Evolutionary conservation across 352 stramenopile species (phyloP).

Genomic region (Phytopythium chamaehyphon): DNA sequence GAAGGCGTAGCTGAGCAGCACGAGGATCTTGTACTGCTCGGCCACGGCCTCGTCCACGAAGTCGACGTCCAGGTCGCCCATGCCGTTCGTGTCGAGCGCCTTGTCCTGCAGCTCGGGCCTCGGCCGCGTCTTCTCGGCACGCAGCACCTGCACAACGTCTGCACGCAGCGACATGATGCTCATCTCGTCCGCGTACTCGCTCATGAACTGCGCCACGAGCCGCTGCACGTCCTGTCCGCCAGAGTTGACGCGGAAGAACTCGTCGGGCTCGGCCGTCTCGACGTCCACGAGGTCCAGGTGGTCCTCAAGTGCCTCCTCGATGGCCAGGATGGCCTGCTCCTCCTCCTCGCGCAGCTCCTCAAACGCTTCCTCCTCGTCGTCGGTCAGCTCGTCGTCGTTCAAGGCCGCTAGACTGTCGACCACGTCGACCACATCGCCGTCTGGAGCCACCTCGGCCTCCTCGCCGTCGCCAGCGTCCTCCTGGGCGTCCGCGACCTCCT

Average conservation of each 20-base stretch:
- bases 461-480: no score
- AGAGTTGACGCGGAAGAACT: slow-evolving; percentile 16
- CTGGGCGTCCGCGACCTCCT: no score
- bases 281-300: slow-evolving; percentile 5
- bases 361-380: background rate
- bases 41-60: slow-evolving; percentile 35
- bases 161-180: slow-evolving; percentile 33
- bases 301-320: slow-evolving; percentile 14
- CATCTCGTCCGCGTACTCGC: slow-evolving; percentile 46
- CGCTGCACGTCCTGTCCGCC: slow-evolving; percentile 19
- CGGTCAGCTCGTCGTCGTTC: background rate
- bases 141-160: slow-evolving; percentile 41
- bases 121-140: slow-evolving; percentile 40
- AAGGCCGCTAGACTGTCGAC: background rate
- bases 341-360: background rate
- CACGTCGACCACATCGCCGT: background rate
- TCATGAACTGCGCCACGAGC: slow-evolving; percentile 47
- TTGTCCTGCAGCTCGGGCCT: slow-evolving; percentile 37
- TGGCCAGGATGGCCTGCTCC: background rate
- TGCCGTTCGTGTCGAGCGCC: slow-evolving; percentile 25
- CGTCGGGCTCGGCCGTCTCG: slow-evolving; percentile 7
- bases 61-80: slow-evolving; percentile 26
- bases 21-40: slow-evolving; percentile 39
- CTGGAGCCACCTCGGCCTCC: no score
- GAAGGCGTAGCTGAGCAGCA: slow-evolving; percentile 61